A percentile compares a stretch with the other conserved stretches of the same genome.
Evolutionary conservation across 2,329 filamentous ascomycete species (phyloP).

Genomic region (Diaporthe velutina): DNA sequence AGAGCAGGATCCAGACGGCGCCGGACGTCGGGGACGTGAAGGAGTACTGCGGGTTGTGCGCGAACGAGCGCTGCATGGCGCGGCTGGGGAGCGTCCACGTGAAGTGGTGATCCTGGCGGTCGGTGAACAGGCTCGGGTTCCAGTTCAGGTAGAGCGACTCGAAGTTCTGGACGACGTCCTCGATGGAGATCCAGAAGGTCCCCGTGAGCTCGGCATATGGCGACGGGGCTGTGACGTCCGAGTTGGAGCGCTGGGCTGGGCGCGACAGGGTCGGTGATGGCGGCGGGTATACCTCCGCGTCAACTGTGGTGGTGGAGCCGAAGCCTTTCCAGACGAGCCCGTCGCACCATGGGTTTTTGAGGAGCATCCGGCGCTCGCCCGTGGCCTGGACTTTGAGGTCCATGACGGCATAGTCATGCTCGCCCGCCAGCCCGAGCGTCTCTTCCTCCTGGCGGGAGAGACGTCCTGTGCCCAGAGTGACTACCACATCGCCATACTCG

Average conservation of each 20-base stretch:
- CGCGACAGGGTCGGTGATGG: slow-evolving; percentile 38
- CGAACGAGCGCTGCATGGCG: slow-evolving; percentile 66
- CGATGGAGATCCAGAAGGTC: slow-evolving; percentile 94
- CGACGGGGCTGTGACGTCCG: slow-evolving; percentile 43
- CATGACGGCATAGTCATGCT: slow-evolving; percentile 95
- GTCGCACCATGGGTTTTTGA: slow-evolving; percentile 97
- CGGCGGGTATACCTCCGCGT: slow-evolving; percentile 41
- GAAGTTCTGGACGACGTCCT: slow-evolving; percentile 90
- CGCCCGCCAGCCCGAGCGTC: slow-evolving; percentile 83
- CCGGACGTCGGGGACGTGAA: slow-evolving; percentile 70
- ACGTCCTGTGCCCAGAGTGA: slow-evolving; percentile 91
- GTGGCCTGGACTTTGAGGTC: slow-evolving; percentile 74
- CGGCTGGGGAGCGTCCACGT: slow-evolving; percentile 75
- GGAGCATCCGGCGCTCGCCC: slow-evolving; percentile 76
- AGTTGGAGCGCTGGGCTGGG: slow-evolving; percentile 34
- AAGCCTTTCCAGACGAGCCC: slow-evolving; percentile 79
- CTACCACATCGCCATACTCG: slow-evolving; percentile 81
- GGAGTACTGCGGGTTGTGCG: slow-evolving; percentile 80
- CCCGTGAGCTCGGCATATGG: slow-evolving; percentile 64
- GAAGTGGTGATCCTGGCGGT: slow-evolving; percentile 92
- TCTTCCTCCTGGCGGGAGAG: slow-evolving; percentile 83
- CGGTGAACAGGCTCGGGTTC: slow-evolving; percentile 87
- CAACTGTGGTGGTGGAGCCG: slow-evolving; percentile 51
- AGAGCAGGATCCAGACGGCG: slow-evolving; percentile 85
- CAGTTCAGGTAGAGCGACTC: slow-evolving; percentile 98